Conservation (phyloP, 495 filamentous ascomycete genomes). For the Tetracladium marchalianum region DNA sequence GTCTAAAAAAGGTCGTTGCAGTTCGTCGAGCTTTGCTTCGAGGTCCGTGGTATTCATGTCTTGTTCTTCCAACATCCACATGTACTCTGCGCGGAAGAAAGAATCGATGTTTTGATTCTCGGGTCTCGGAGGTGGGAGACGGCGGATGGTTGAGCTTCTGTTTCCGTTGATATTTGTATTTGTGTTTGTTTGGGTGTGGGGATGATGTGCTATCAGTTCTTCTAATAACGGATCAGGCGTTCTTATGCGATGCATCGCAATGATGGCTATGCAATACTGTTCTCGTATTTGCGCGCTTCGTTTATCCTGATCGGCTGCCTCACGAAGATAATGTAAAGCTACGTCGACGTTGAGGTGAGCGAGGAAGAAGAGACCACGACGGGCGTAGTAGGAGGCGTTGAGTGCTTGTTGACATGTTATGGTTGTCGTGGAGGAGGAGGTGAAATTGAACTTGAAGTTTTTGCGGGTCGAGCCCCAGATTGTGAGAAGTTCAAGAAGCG, state of each 20-base stretch:
- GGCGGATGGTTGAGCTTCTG: too few species aligned
- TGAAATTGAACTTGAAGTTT: background rate
- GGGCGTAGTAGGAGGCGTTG: slow-evolving; percentile 1
- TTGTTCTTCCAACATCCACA: background rate
- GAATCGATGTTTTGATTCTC: background rate
- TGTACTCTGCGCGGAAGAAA: background rate
- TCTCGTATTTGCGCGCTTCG: background rate
- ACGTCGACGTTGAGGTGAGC: background rate
- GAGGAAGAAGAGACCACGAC: background rate
- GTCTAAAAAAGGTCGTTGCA: background rate
- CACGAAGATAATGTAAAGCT: slow-evolving; percentile 1
- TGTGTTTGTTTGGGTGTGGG: too few species aligned
- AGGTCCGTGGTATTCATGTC: background rate
- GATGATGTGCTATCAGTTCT: background rate
- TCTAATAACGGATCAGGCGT: background rate
- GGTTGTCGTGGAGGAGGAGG: background rate
- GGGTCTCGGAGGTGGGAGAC: background rate
- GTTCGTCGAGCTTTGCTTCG: background rate
- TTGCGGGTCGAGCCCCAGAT: background rate
- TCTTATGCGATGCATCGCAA: background rate
- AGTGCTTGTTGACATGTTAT: background rate
- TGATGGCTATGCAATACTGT: background rate
- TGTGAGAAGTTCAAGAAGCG: background rate
- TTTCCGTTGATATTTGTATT: too few species aligned
- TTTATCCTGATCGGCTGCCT: background rate